Base-by-base conservation (phyloP, 2,329 filamentous ascomycete species). In the Colletotrichum sp. region DNA sequence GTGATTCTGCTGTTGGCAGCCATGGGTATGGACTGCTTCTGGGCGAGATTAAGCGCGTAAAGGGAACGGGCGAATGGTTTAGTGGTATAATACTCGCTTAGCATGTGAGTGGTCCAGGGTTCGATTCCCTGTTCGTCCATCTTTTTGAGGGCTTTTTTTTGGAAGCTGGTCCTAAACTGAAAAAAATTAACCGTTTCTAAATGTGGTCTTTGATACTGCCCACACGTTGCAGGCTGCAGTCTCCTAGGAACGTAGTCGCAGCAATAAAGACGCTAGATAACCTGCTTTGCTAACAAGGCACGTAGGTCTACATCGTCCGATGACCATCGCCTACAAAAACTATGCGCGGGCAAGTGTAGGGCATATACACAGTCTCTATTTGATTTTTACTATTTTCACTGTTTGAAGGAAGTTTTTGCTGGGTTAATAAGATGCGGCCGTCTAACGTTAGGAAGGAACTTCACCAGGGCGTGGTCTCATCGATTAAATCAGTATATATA, bases 51-150 rank as follows among this genome's bases (percentile, higher is more conserved):
- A 25, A 25, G 25, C 25, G 4, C 25, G 4, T 25, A 25, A 25
- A 25, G 25, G 25, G 25, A 25, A 25, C 25, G 25, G 25, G 67
- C 67, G 71, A 59, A 64, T 71, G 71, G 66, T 55, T 74, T 74
- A 70, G 71, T 70, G 44, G 71, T 65, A 75, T 71, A 75, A 75
- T 71, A 68, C 62, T 68, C 69, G 72, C 68, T 75, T 67, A 67
- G 68, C 68, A 67, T 67, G 62, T 30, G 69, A 61, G 39, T 65
- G 69, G 67, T 67, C 72, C 71, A 55, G 71, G 71, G 71, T 74
- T 74, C 71, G 71, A 74, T 74, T 74, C 71, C 71, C 71, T 55
- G 71, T 57, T 68, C 65, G 19, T 69, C 63, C 63, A 66, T 6
- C 9, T 62, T 29, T 27, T 25, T 25, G 25, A 25, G 25, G 25